Conservation (phyloP, 177 flowering plant species). For the Vitis hybrid region DNA sequence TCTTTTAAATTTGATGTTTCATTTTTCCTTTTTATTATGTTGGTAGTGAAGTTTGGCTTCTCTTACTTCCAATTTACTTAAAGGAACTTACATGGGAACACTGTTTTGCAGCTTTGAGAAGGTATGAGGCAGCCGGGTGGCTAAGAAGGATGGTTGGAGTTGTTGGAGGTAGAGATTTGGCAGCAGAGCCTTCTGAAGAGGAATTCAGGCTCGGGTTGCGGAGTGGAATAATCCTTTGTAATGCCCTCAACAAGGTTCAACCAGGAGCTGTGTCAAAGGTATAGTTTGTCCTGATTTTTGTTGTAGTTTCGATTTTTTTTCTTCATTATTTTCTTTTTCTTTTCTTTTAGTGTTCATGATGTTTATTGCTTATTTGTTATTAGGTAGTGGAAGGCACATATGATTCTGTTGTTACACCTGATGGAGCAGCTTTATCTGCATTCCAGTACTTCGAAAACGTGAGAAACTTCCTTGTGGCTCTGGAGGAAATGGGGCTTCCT, state of each 20-base stretch:
- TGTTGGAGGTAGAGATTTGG: constrained; percentile 56
- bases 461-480: constrained; percentile 56
- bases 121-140: constrained; percentile 72
- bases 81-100: background rate
- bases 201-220: constrained; percentile 60
- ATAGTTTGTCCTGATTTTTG: constrained; percentile 7
- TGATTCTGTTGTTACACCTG: constrained; percentile 48
- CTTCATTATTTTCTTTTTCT: background rate
- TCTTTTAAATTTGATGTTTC: too few species aligned
- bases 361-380: background rate
- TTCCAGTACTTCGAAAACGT: constrained; percentile 69
- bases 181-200: constrained; percentile 69
- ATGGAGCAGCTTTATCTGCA: constrained; percentile 66
- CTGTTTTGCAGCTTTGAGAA: constrained; percentile 41
- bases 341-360: background rate
- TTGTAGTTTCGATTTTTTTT: background rate
- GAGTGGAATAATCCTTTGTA: constrained; percentile 67
- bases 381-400: constrained; percentile 68
- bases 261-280: constrained; percentile 62
- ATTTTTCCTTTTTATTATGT: too few species aligned
- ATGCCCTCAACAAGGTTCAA: constrained; percentile 57
- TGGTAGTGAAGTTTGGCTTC: background rate
- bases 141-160: constrained; percentile 55
- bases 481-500: constrained; percentile 64
- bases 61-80: background rate